These are phyloP conservation scores for Solanum dulcamara DNA, from an alignment of 257 asterid genomes.

Conservation along the genomic window DNA sequence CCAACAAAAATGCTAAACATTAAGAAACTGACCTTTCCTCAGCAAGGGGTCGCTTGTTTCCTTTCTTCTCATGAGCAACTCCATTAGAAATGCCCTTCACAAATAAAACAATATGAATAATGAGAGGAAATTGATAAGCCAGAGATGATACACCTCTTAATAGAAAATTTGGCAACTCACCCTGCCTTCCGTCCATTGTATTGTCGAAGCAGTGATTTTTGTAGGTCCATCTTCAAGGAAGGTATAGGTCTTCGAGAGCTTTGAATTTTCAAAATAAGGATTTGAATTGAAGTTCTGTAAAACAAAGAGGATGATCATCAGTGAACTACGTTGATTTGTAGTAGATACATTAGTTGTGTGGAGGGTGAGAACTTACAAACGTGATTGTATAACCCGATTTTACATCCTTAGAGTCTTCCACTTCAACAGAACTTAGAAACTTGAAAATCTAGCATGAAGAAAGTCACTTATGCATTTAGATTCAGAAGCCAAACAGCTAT, in stretches of 20 bases:
- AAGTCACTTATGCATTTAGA: background rate
- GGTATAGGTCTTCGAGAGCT: conserved; percentile 71
- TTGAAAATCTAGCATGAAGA: conserved; percentile 53
- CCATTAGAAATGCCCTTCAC: conserved; percentile 75
- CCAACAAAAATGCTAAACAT: background rate
- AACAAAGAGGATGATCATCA: background rate
- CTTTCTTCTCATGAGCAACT: conserved; percentile 65
- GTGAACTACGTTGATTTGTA: background rate
- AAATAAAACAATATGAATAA: conserved; percentile 12
- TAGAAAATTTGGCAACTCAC: conserved; percentile 26
- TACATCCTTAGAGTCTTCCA: conserved; percentile 84
- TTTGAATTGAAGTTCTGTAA: conserved; percentile 67
- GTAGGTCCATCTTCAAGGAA: conserved; percentile 84
- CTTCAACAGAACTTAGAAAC: conserved; percentile 71
- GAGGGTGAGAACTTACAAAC: conserved; percentile 46
- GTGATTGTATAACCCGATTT: conserved; percentile 83
- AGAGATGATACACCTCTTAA: background rate
- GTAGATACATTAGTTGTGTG: background rate
- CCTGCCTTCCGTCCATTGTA: conserved; percentile 91
- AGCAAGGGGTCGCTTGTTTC: conserved; percentile 57
- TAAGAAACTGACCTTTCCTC: conserved; percentile 64
- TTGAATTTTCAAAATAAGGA: conserved; percentile 73
- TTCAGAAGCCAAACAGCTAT: background rate
- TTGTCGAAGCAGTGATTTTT: conserved; percentile 64
- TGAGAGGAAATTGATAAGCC: background rate